Evolutionary conservation across 192 early-diverging fungal genomes (phyloP).

Genomic region (Rhizoclosmatium sp.): DNA sequence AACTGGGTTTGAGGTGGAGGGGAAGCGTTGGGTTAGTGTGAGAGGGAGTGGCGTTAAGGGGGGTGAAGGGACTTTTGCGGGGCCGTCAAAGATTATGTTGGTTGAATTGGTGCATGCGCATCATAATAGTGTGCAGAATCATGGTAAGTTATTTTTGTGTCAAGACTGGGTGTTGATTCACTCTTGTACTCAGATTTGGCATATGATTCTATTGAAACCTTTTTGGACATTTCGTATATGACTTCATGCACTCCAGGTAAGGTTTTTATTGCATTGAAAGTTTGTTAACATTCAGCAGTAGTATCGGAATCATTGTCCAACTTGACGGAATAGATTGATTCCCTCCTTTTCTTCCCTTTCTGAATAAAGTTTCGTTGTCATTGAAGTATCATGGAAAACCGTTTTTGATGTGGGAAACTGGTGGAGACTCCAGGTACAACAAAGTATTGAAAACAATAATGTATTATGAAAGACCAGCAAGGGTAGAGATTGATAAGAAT

Average conservation of each 20-base stretch:
- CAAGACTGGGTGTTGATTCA: background rate
- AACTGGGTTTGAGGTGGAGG: slow-evolving; percentile 16
- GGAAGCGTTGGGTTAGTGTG: slow-evolving; percentile 12
- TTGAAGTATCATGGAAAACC: too few species aligned
- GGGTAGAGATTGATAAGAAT: background rate
- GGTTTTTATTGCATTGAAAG: too few species aligned
- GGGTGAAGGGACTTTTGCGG: slow-evolving; percentile 11
- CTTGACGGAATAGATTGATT: background rate
- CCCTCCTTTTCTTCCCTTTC: too few species aligned
- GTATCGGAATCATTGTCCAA: slow-evolving; percentile 1
- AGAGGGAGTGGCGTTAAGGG: background rate
- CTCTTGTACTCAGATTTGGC: slow-evolving; percentile 18
- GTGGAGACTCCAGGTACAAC: background rate
- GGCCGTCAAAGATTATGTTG: slow-evolving; percentile 38
- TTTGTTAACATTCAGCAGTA: too few species aligned
- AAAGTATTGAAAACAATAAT: background rate
- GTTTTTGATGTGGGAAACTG: too few species aligned
- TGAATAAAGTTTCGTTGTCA: too few species aligned
- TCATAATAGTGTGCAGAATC: slow-evolving; percentile 39
- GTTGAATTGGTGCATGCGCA: slow-evolving; percentile 41
- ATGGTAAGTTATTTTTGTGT: slow-evolving; percentile 27
- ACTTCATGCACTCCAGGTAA: background rate
- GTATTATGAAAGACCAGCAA: background rate
- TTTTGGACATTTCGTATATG: slow-evolving; percentile 18
- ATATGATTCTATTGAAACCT: slow-evolving; percentile 32